These are phyloP conservation scores for Suhomyces atakaporum DNA, from an alignment of 1,139 yeast genomes.

Conservation along the genomic window DNA sequence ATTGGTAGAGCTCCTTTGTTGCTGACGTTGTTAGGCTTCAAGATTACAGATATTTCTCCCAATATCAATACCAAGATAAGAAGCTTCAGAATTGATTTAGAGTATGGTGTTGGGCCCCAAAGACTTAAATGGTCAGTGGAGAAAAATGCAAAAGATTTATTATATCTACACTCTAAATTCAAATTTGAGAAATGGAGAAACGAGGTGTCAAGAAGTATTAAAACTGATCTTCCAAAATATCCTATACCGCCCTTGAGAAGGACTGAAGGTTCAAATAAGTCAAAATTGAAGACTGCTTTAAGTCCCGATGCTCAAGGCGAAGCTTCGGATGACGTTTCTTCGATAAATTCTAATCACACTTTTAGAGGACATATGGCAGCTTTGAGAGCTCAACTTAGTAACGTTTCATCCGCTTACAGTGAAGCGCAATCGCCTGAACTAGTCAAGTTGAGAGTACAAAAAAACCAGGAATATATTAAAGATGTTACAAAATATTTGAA, in stretches of 20 bases:
- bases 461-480: conserved; percentile 40
- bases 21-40: conserved; percentile 68
- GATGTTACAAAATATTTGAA: conserved; percentile 65
- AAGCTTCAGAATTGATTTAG: conserved; percentile 68
- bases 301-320: background rate
- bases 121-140: conserved; percentile 79
- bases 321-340: conserved; percentile 16
- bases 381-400: conserved; percentile 35
- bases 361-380: conserved; percentile 29
- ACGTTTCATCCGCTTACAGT: conserved; percentile 28
- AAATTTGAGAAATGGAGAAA: conserved; percentile 50
- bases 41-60: conserved; percentile 55
- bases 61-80: conserved; percentile 48
- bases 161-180: conserved; percentile 65
- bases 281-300: background rate
- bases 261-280: conserved; percentile 11
- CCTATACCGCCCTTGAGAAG: conserved; percentile 34
- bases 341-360: conserved; percentile 23
- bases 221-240: conserved; percentile 42
- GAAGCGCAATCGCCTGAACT: conserved; percentile 36
- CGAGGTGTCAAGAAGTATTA: conserved; percentile 35
- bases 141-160: conserved; percentile 71
- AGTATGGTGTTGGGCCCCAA: conserved; percentile 85
- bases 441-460: conserved; percentile 23
- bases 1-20: conserved; percentile 80